A percentile compares a stretch with the other conserved stretches of the same genome.
Conservation (phyloP, 176 grass and related monocot species). For the Elymus sibiricus region DNA sequence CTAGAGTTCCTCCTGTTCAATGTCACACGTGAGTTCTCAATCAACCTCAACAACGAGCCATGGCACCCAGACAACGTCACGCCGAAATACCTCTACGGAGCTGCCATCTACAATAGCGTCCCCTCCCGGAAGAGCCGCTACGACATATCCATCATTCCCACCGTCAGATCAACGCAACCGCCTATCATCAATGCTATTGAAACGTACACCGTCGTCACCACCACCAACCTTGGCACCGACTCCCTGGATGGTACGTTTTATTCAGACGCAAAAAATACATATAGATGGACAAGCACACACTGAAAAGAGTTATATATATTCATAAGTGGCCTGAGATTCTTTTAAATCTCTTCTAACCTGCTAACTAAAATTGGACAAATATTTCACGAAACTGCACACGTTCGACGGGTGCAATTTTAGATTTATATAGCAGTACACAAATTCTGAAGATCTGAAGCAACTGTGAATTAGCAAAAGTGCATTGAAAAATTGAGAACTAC, state of each 20-base stretch:
- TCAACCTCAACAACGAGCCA: conserved; percentile 17
- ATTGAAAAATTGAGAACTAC: background rate
- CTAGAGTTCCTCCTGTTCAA: conserved; percentile 21
- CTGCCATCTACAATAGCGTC: background rate
- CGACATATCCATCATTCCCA: conserved; percentile 32
- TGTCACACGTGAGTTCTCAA: conserved; percentile 25
- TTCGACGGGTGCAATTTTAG: background rate
- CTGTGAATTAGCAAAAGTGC: background rate
- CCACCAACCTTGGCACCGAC: background rate
- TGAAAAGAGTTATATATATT: too few species aligned
- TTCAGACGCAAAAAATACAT: too few species aligned
- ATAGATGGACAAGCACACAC: too few species aligned
- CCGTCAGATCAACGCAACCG: conserved; percentile 45
- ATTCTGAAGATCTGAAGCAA: too few species aligned
- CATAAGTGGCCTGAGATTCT: too few species aligned
- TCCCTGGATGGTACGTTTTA: background rate
- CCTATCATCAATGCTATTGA: conserved; percentile 58
- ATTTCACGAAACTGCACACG: too few species aligned
- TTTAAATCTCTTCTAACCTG: too few species aligned
- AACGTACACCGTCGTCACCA: conserved; percentile 36
- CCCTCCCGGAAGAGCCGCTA: background rate
- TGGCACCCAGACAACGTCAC: background rate
- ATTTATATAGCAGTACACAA: background rate
- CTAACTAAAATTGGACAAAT: too few species aligned
- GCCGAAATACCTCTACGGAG: conserved; percentile 17